Base-by-base conservation (phyloP, 352 stramenopile genomes). In the Pythium sp. region DNA sequence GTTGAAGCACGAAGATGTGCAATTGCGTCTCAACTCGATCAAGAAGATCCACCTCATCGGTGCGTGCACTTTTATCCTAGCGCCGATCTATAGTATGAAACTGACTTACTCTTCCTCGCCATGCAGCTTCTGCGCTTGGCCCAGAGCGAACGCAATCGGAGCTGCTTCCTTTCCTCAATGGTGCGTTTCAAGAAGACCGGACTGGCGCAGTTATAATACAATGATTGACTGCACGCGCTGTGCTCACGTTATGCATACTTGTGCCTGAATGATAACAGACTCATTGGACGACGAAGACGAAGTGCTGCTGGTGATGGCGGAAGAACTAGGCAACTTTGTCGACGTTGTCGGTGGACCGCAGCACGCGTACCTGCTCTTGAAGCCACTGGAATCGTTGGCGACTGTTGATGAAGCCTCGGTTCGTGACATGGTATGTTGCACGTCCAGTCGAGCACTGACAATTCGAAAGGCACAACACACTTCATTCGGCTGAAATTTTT, bases 241-340 rank as follows among this genome's bases (percentile, higher is more conserved):
- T 32, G 18, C 30, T 61, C 18, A 61, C 20, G 41, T 62, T 36
- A 49, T 64, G 7, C 6, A 26, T 22, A n/a, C 55, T 47, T 22
- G 20, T 56, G 15, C 18, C 20, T 46, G n/a, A 56, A 32, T 43
- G 28, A 24, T 68, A 54, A 49, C 76, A 94, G 97, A 99, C 68
- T 98, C 90, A 18, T 87, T 98, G 20, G 97, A 99, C 71, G 97
- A 99, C 67, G 97, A 99, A 72, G 98, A 99, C 77, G 96, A 99
- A 74, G 96, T 99, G 36, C 76, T 99, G 55, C 72, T 98, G 57
- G 93, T 95, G 46, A 97, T 98, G 81, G 94, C 95, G 6, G 92
- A 98, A 71, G 86, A 98, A 63, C 71, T 98, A 9, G 93, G 90
- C 62, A 92, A 82, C 62, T 93, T 98, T 38, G 81, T 90, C 8